Evolutionary conservation across 768 basidiomycete species (phyloP).

Genomic region (Krasilnikovozyma curviuscula): DNA sequence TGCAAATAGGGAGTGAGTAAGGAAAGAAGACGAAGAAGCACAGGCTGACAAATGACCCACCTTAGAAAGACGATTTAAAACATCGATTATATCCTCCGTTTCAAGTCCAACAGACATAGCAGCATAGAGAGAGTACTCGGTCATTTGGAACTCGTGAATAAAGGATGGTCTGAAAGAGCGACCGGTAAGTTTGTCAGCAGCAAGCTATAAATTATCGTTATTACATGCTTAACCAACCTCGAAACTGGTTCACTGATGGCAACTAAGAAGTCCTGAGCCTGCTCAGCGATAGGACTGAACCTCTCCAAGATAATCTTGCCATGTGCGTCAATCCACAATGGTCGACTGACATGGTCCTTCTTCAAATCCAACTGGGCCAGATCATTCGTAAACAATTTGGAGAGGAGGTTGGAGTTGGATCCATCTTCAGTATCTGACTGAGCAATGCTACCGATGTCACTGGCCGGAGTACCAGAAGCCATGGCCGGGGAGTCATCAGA

Average conservation of each 20-base stretch:
- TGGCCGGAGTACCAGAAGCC: too few species aligned
- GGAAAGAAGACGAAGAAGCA: slow-evolving; percentile 64
- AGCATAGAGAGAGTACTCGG: slow-evolving; percentile 91
- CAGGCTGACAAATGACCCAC: slow-evolving; percentile 21
- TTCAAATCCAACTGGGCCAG: slow-evolving; percentile 52
- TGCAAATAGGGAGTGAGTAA: slow-evolving; percentile 31
- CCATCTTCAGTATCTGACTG: too few species aligned
- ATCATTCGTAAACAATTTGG: slow-evolving; percentile 5
- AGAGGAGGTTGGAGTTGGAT: slow-evolving; percentile 6
- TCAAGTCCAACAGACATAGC: slow-evolving; percentile 96
- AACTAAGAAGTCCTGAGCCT: slow-evolving; percentile 94
- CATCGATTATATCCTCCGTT: slow-evolving; percentile 96
- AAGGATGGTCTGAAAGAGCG: slow-evolving; percentile 55
- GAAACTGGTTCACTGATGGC: slow-evolving; percentile 98
- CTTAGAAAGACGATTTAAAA: slow-evolving; percentile 32
- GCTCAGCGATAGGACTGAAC: slow-evolving; percentile 91
- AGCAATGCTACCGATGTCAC: too few species aligned
- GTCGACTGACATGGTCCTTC: slow-evolving; percentile 72
- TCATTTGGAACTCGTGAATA: slow-evolving; percentile 98
- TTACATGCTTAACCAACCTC: slow-evolving; percentile 36
- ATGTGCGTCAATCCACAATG: slow-evolving; percentile 59
- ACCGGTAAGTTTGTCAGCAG: background rate
- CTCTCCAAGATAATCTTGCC: slow-evolving; percentile 76
- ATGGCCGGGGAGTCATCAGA: too few species aligned
- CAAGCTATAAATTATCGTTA: background rate